Evolutionary conservation across 306 rosid species (phyloP), one percentile per base, ranked within the genome.

Genomic region (Quercus rubra): DNA sequence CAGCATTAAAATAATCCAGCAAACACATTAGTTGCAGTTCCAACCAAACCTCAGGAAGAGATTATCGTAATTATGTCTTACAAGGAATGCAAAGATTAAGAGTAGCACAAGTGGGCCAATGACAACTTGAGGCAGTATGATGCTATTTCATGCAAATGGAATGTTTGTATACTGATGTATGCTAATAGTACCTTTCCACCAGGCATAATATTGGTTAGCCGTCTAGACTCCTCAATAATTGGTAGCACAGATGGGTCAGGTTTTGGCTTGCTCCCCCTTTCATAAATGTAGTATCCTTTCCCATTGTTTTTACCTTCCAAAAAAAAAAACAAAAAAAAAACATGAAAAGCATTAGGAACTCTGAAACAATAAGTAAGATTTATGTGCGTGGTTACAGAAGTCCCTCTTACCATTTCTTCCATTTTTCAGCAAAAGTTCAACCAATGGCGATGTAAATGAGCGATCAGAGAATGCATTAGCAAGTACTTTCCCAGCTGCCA

Each of bases 261-360:
- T 80, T 90, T 88, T 75, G 99, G 99, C 77, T n/a, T 87, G 90
- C 93, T 87, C 62, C 96, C 98, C 90, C 81, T 93, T 83, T 89
- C 92, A 77, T 89, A 91, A 61, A 78, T 72, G 85, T 93, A 96
- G 82, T 76, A 96, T 27, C 99, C 98, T 85, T 87, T 91, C 69
- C 98, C 97, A 75, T 96, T 96, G 91, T 88, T 92, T 87, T 96
- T 96, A 51, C 98, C 98, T 93, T 49, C 0, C 3, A 49, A 73
- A 33, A 49, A 73, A 33, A 55, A 67, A 21, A 6, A 57, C 25
- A 61, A 38, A 64, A 80, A 66, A 84, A 28, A 58, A 72, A 35
- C 59, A 68, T 33, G 59, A 69, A 86, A 88, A 70, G 51, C 43
- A 61, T 82, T 75, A 62, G 67, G 71, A 77, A 71, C 35, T 52